Conservation (phyloP, 768 basidiomycete genomes). For the Naganishia vishniacii region DNA sequence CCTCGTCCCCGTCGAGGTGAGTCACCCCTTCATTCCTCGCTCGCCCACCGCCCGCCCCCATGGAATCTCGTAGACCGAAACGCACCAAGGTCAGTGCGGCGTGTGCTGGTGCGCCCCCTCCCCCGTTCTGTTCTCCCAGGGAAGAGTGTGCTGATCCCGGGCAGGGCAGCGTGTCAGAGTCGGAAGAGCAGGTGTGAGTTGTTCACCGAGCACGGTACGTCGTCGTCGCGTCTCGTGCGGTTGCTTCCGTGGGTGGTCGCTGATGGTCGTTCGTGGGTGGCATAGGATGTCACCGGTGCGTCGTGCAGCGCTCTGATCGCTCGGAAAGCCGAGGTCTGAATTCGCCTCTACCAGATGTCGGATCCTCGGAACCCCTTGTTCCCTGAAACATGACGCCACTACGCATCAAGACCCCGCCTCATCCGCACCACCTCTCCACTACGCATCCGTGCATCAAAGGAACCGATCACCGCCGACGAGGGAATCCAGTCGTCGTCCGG, state of each 20-base stretch:
- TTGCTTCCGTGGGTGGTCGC: too few relatives aligned
- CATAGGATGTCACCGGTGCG: slow-evolving; percentile 9
- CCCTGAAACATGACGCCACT: background rate
- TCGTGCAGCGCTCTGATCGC: too few relatives aligned
- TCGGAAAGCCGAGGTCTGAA: too few relatives aligned
- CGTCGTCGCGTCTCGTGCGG: too few relatives aligned
- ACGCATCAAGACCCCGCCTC: too few relatives aligned
- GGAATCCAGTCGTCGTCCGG: too few relatives aligned
- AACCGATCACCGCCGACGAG: too few relatives aligned
- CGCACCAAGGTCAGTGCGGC: slow-evolving; percentile 3
- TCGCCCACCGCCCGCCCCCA: background rate
- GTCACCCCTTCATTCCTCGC: background rate
- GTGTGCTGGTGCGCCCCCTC: background rate
- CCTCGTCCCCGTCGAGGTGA: background rate
- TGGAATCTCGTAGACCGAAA: slow-evolving; percentile 1
- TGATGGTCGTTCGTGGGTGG: too few relatives aligned
- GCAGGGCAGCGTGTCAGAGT: background rate
- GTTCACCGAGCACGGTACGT: slow-evolving; percentile 3
- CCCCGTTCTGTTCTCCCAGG: background rate
- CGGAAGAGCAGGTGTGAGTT: slow-evolving; percentile 16
- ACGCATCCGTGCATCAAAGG: too few relatives aligned
- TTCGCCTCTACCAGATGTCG: background rate
- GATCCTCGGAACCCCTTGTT: slow-evolving; percentile 4
- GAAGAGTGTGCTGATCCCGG: background rate
- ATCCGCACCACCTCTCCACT: too few relatives aligned